Evolutionary conservation across 2,329 filamentous ascomycete genomes (phyloP).

Genomic region (Pleomassaria siparia): DNA sequence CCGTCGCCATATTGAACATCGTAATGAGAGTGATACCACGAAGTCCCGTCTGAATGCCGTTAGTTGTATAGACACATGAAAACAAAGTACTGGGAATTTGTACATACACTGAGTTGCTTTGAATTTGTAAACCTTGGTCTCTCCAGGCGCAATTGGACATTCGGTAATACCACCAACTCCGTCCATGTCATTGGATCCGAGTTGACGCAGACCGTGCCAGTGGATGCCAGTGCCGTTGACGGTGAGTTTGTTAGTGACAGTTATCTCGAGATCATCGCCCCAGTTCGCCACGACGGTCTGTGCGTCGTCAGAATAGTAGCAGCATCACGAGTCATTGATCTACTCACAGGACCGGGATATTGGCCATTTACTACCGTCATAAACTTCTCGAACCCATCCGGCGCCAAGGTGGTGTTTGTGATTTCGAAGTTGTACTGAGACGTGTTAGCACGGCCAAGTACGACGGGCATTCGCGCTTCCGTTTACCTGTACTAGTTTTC

Average conservation of each 20-base stretch:
- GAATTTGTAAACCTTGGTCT: slow-evolving; percentile 35
- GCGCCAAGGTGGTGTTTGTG: slow-evolving; percentile 46
- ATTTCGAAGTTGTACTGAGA: slow-evolving; percentile 48
- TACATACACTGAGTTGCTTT: slow-evolving; percentile 41
- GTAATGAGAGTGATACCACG: slow-evolving; percentile 38
- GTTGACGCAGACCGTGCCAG: slow-evolving; percentile 54
- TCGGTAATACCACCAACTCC: slow-evolving; percentile 58
- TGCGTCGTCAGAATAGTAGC: slow-evolving; percentile 17
- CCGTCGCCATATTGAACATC: slow-evolving; percentile 40
- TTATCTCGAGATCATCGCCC: slow-evolving; percentile 44
- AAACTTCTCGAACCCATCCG: slow-evolving; percentile 47
- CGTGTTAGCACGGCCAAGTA: slow-evolving; percentile 17
- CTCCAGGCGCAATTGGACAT: slow-evolving; percentile 66
- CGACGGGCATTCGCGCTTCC: background rate
- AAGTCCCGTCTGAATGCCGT: too few relatives aligned
- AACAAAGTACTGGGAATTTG: too few relatives aligned
- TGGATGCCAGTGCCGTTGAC: slow-evolving; percentile 55
- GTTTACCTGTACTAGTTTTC: slow-evolving; percentile 36
- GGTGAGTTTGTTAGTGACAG: slow-evolving; percentile 37
- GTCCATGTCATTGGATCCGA: slow-evolving; percentile 46
- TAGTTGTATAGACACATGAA: too few relatives aligned
- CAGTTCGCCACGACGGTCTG: slow-evolving; percentile 47
- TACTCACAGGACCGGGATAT: slow-evolving; percentile 50
- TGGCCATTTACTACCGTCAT: slow-evolving; percentile 50
- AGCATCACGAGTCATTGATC: background rate